Base-by-base conservation (phyloP, 441 rosid genomes). In the Mallotus repandus region DNA sequence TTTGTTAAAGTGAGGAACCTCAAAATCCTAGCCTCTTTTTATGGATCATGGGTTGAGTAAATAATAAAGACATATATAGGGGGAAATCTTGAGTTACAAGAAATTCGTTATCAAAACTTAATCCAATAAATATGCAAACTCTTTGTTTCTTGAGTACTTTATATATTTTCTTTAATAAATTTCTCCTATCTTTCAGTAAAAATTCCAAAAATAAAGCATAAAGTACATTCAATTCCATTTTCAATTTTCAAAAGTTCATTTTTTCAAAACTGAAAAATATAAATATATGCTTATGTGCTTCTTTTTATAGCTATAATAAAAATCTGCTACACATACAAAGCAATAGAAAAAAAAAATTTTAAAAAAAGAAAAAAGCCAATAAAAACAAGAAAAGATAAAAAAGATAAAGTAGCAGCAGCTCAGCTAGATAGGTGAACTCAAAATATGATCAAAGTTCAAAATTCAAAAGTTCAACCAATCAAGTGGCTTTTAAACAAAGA, bases 111-210 rank as follows among this genome's bases (percentile, higher is more conserved):
- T 54, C 1, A 54, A 54, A 18, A 50, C 4, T 18, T 9, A 15
- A 29, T 15, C 12, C 10, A 67, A 49, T 67, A 25, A 22, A 29
- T 38, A 38, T 38, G 41, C 41, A 9, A 5, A 29, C 9, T n/a
- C 15, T 4, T 15, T 69, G 5, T 45, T 7, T 70, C 5, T 29
- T 45, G 61, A 45, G 6, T n/a, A 18, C 38, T 9, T n/a, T 25
- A 38, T 46, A 48, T 49, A 50, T 46, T 60, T 60, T 21, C 67
- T 54, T 54, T 54, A 2, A 18, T 18, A 18, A 15, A 54, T 54
- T 72, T 74, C 11, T 66, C 22, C 9, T 32, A 22, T 63, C 14
- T 62, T 77, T 72, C 41, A 75, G 70, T 66, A 71, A 46, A 71
- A 63, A 72, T 63, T 19, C 70, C 66, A 70, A 71, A 32, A 48